phyloP scores from a whole-genome alignment of 208 protist genomes.

The Perkinsela sp. region DNA sequence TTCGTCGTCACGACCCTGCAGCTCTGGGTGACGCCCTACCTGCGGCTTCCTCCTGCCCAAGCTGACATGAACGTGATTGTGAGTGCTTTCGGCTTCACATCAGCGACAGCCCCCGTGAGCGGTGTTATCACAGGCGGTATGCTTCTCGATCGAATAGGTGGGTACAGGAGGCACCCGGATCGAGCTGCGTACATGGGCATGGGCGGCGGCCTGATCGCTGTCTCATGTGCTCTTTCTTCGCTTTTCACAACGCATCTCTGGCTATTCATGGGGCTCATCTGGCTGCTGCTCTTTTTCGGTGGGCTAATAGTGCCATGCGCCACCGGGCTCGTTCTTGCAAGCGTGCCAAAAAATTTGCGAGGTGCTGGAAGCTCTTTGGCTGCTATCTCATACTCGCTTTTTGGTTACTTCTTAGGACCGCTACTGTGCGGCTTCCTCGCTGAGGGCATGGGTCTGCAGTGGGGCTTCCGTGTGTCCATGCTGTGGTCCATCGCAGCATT shows the following conservation, averaged over 20 bases:
- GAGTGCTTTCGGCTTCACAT: slow-evolving; percentile 29
- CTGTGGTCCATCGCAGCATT: neutral
- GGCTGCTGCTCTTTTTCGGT: slow-evolving; percentile 49
- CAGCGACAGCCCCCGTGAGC: slow-evolving; percentile 41
- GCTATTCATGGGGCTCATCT: slow-evolving; percentile 39
- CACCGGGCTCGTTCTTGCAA: slow-evolving; percentile 37
- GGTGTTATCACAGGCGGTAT: slow-evolving; percentile 46
- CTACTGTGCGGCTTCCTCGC: slow-evolving; percentile 47
- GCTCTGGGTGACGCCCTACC: slow-evolving; percentile 65
- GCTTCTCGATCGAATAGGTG: slow-evolving; percentile 44
- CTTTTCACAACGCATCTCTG: slow-evolving; percentile 27
- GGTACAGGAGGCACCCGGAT: slow-evolving; percentile 34
- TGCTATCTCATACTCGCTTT: slow-evolving; percentile 45
- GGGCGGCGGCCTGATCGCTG: slow-evolving; percentile 17
- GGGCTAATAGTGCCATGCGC: slow-evolving; percentile 36
- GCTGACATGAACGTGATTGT: slow-evolving; percentile 44
- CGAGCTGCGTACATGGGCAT: slow-evolving; percentile 19
- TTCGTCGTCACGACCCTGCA: slow-evolving; percentile 64
- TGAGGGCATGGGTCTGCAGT: slow-evolving; percentile 11
- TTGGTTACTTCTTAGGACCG: slow-evolving; percentile 59
- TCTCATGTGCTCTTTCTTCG: slow-evolving; percentile 25
- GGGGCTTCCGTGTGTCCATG: slow-evolving; percentile 1
- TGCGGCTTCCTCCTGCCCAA: slow-evolving; percentile 31
- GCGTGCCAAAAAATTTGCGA: slow-evolving; percentile 19
- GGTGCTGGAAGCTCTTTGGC: slow-evolving; percentile 29